phyloP scores from a whole-genome alignment of 495 filamentous ascomycete species.

The Penicillium pancosmium region DNA sequence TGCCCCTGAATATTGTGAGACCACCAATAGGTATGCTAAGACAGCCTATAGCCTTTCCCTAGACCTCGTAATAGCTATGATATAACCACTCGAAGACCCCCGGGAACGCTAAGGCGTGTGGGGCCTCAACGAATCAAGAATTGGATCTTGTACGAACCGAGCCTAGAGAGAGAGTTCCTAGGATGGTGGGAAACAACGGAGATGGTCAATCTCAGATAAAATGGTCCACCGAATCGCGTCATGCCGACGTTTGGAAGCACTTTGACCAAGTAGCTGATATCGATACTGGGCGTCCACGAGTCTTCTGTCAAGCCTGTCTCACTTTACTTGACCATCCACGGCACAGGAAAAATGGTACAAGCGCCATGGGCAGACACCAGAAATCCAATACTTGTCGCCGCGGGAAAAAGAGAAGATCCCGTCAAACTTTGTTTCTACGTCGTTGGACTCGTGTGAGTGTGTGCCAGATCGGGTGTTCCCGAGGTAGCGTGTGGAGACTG shows the following conservation, averaged over 20 bases:
- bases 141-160: neutral
- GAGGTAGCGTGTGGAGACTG: too few species aligned
- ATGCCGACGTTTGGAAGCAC: constrained; percentile 8
- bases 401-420: constrained; percentile 5
- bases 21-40: too few species aligned
- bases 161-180: neutral
- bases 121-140: constrained; percentile 8
- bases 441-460: too few species aligned
- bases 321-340: constrained; percentile 13
- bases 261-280: constrained; percentile 14
- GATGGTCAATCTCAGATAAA: constrained; percentile 9
- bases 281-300: neutral
- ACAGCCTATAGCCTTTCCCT: too few species aligned
- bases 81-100: neutral
- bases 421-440: too few species aligned
- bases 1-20: too few species aligned
- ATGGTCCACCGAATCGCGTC: constrained; percentile 8
- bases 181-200: constrained; percentile 9
- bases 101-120: neutral
- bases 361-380: constrained; percentile 4
- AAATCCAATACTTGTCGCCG: constrained; percentile 8
- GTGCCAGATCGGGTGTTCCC: too few species aligned
- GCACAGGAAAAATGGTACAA: constrained; percentile 9
- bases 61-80: too few species aligned
- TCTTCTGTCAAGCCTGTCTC: constrained; percentile 2